Evolutionary conservation across 441 rosid genomes (phyloP).

Genomic region (Eugenia klotzschiana): DNA sequence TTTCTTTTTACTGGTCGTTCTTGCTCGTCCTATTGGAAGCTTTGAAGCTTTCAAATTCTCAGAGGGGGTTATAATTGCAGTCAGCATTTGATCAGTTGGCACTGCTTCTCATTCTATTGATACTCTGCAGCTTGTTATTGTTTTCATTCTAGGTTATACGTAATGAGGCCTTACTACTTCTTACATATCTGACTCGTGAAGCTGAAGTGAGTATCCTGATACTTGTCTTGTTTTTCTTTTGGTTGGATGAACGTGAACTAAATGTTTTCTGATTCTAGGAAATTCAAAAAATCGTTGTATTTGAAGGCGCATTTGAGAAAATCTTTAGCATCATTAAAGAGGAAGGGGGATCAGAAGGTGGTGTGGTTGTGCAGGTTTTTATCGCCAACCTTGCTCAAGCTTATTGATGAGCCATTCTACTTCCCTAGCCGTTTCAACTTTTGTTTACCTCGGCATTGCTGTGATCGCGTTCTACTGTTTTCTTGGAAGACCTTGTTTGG

Average conservation of each 20-base stretch:
- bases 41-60: not conserved
- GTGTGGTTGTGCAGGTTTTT: constrained; percentile 94
- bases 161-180: constrained; percentile 90
- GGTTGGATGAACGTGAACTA: not conserved
- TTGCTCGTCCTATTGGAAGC: not conserved
- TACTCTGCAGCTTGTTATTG: constrained; percentile 1
- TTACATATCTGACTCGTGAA: constrained; percentile 92
- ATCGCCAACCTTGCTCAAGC: not conserved
- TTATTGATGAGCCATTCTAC: not conserved
- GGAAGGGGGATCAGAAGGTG: constrained; percentile 98
- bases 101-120: not conserved
- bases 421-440: not conserved
- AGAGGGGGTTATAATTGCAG: not conserved
- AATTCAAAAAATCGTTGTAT: constrained; percentile 94
- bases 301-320: constrained; percentile 95
- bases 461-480: not conserved
- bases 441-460: not conserved
- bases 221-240: not conserved
- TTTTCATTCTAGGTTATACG: constrained; percentile 59
- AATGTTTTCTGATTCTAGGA: constrained; percentile 38
- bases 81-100: not conserved
- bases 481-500: not conserved
- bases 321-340: constrained; percentile 81
- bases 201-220: constrained; percentile 51
- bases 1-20: not conserved